phyloP scores from a whole-genome alignment of 805 yeast species.

The Yamadazyma sp. region DNA sequence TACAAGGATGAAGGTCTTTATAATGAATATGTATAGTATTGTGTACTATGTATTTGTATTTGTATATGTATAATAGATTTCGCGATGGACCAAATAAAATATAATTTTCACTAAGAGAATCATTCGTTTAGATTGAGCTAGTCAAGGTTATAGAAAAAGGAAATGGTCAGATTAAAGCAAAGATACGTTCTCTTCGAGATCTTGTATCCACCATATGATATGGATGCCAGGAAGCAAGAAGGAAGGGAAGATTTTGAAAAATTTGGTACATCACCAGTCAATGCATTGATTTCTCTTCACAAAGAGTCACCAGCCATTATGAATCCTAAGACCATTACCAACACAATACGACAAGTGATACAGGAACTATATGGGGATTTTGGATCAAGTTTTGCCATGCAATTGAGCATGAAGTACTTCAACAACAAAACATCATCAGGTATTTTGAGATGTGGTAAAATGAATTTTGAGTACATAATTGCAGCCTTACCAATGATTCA shows the following conservation, averaged over 20 bases:
- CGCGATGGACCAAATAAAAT: not conserved
- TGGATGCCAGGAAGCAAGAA: constrained; percentile 29
- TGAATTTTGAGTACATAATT: constrained; percentile 56
- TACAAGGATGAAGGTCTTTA: too few species aligned
- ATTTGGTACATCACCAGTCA: constrained; percentile 27
- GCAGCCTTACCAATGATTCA: constrained; percentile 63
- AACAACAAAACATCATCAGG: constrained; percentile 82
- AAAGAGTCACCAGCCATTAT: constrained; percentile 48
- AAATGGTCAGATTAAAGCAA: constrained; percentile 85
- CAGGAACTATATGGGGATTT: constrained; percentile 72
- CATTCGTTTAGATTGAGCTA: not conserved
- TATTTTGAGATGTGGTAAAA: constrained; percentile 72
- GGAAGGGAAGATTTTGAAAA: not conserved
- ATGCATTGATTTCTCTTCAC: constrained; percentile 47
- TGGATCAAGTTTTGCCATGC: constrained; percentile 66
- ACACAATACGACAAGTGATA: constrained; percentile 53
- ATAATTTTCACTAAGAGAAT: not conserved
- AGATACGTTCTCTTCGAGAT: constrained; percentile 82
- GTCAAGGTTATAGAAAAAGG: too few species aligned
- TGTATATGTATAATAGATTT: too few species aligned
- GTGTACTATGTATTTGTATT: not conserved
- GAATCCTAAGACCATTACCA: constrained; percentile 47
- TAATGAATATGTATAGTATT: too few species aligned
- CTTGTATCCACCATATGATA: constrained; percentile 58
- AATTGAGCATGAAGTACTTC: constrained; percentile 71